Conservation (phyloP, 495 filamentous ascomycete genomes). For the Xylaria intraflava region DNA sequence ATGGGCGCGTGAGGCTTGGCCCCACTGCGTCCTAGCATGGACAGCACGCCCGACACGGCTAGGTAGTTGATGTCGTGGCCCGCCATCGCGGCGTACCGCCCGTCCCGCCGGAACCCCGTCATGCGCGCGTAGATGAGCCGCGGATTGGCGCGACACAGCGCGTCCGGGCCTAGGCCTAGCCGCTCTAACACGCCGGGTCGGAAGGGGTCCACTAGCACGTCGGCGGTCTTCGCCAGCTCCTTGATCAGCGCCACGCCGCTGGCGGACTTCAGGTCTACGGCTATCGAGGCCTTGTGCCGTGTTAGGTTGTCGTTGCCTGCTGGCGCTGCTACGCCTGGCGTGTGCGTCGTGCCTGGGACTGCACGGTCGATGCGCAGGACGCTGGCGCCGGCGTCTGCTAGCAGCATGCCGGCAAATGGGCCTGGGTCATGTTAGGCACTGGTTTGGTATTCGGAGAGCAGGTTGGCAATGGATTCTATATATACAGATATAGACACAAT, state of each 20-base stretch:
- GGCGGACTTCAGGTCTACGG: constrained; percentile 65
- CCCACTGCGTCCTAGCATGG: constrained; percentile 61
- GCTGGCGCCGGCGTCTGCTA: constrained; percentile 80
- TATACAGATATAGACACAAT: too few relatives aligned
- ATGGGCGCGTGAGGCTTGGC: constrained; percentile 69
- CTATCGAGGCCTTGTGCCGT: constrained; percentile 71
- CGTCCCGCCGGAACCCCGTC: constrained; percentile 83
- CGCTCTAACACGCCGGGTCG: constrained; percentile 85
- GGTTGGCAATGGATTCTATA: too few relatives aligned
- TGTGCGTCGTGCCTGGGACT: constrained; percentile 22
- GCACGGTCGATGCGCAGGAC: constrained; percentile 82
- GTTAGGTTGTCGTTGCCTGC: constrained; percentile 64
- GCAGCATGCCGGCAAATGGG: constrained; percentile 82
- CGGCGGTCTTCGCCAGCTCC: constrained; percentile 53
- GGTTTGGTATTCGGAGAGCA: too few relatives aligned
- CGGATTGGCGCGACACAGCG: constrained; percentile 60
- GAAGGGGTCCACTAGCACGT: constrained; percentile 88
- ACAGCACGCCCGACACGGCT: constrained; percentile 74
- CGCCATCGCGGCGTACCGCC: constrained; percentile 78
- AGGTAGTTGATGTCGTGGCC: constrained; percentile 99
- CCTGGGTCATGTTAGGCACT: constrained; percentile 37
- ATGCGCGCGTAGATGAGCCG: constrained; percentile 74
- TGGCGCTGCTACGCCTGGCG: constrained; percentile 17
- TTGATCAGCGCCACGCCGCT: constrained; percentile 58
- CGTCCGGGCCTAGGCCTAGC: constrained; percentile 64